Base-by-base conservation (phyloP, 73 alveolate species). In the Stentor roeselii region DNA sequence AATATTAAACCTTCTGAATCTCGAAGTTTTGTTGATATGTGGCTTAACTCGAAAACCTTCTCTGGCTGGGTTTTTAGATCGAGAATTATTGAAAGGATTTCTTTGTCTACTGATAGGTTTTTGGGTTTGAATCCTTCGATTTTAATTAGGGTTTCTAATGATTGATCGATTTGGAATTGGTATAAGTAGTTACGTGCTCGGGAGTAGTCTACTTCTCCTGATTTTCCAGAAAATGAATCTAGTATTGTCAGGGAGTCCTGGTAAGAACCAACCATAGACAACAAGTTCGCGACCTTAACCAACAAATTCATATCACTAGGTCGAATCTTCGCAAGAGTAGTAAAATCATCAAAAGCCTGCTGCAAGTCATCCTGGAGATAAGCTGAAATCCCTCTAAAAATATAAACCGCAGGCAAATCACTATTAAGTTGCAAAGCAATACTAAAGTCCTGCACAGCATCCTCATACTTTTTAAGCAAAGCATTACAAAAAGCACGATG, bases 301-400 rank as follows among this genome's bases (percentile, higher is more conserved):
- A 21, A 40, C 21, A 67, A 67, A 21, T 21, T 11, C 14, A 34
- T 30, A 2, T 67, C 37, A 67, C 0, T 34, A 21, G 80, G 41
- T 27, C 34, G 27, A 30, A 27, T 67, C 41, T 21, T 67, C 0
- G 37, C 80, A 0, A 34, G 50, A 27, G 11, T 30, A 21, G n/a
- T 21, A 78, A 85, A 77, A 27, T 85, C 90, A 39, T 74, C 77
- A 80, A 85, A 85, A 11, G 90, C 90, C 3, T 1, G n/a, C 38
- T 85, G 34, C 59, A 75, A 39, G 60, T 85, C 89, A 32, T 60
- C 83, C 39, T 61, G 31, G 37, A 58, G 67, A n/a, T 77, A 78
- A 42, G 83, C 75, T 31, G 87, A 85, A 61, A 58, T 80, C 4
- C 87, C 83, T 82, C 90, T 85, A 40, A 39, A 50, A 30, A 75